Percentiles rank a stretch among this genome's conserved stretches.
These are phyloP conservation scores for Penicillium coprophilum DNA, from an alignment of 495 filamentous ascomycete species.

Conservation along the genomic window DNA sequence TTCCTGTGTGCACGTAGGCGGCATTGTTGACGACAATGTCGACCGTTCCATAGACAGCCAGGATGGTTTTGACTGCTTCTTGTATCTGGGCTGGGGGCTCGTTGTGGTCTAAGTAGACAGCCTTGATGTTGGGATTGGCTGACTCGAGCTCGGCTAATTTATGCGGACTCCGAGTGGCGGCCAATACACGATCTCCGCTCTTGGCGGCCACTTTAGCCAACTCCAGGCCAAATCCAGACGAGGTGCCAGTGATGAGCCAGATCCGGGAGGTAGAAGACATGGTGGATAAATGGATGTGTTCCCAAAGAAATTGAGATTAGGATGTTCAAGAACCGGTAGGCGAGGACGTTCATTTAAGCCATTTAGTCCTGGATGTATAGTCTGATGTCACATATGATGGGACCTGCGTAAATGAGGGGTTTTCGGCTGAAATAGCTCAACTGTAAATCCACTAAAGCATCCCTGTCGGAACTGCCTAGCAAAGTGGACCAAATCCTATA, in stretches of 20 bases:
- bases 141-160: neutral
- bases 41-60: constrained; percentile 36
- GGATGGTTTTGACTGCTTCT: constrained; percentile 33
- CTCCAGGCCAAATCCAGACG: constrained; percentile 52
- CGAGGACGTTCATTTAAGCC: constrained; percentile 2
- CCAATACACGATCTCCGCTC: constrained; percentile 3
- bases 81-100: constrained; percentile 13
- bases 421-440: neutral
- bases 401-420: constrained; percentile 3
- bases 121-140: constrained; percentile 22
- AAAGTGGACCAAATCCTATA: constrained; percentile 3
- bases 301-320: constrained; percentile 1
- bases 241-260: constrained; percentile 58
- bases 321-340: constrained; percentile 2
- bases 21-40: constrained; percentile 57
- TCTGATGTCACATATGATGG: constrained; percentile 2
- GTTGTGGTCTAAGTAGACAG: constrained; percentile 14
- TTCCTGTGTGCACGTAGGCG: constrained; percentile 36
- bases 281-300: constrained; percentile 3
- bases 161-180: constrained; percentile 26
- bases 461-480: neutral
- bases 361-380: constrained; percentile 2
- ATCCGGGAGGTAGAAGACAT: constrained; percentile 36
- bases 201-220: constrained; percentile 33
- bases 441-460: constrained; percentile 2